These are phyloP conservation scores for Spergularia azorica DNA, from an alignment of 179 eudicot genomes.

Conservation along the genomic window DNA sequence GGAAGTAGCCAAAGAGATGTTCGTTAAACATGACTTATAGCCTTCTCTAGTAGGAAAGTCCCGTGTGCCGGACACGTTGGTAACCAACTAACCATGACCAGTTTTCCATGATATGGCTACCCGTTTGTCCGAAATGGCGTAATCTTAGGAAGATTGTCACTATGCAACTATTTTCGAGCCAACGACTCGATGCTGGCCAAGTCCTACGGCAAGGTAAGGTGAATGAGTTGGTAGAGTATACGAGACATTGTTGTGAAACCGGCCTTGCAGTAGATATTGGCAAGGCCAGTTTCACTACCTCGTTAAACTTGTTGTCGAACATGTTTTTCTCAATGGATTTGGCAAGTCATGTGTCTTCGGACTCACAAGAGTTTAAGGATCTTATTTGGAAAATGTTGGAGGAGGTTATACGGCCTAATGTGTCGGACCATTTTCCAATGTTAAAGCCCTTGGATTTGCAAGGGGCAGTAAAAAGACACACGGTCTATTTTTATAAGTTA, in stretches of 20 bases:
- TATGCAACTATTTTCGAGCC: constrained; percentile 11
- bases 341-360: too few relatives aligned
- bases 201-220: constrained; percentile 12
- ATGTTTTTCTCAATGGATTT: constrained; percentile 19
- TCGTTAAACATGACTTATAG: constrained; percentile 19
- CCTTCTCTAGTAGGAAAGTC: constrained; percentile 11
- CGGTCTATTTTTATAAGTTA: background rate
- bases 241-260: background rate
- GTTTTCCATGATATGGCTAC: constrained; percentile 24
- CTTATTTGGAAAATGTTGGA: background rate
- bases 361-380: too few relatives aligned
- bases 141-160: constrained; percentile 16
- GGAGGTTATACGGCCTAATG: constrained; percentile 15
- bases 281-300: constrained; percentile 23
- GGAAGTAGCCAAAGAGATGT: constrained; percentile 21
- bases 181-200: constrained; percentile 14
- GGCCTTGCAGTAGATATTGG: constrained; percentile 17
- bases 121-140: constrained; percentile 23
- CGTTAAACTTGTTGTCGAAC: constrained; percentile 28
- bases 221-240: constrained; percentile 19
- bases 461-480: background rate
- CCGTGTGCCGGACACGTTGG: background rate
- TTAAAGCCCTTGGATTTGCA: constrained; percentile 8
- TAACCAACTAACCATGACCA: background rate
- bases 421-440: background rate